phyloP scores from a whole-genome alignment of 108 stramenopile species.

The Cylindrotheca closterium region DNA sequence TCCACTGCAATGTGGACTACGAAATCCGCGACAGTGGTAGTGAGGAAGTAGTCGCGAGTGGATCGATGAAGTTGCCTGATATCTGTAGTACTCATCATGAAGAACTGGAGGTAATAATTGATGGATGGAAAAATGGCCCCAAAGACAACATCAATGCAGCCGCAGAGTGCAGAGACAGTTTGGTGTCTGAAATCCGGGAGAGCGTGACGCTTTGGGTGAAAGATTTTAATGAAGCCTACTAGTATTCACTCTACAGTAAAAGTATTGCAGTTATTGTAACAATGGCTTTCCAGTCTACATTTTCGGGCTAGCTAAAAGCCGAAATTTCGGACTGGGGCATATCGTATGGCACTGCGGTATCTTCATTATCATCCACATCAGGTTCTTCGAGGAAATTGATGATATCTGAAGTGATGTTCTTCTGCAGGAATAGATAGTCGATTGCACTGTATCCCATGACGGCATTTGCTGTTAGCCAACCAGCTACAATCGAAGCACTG shows the following conservation, averaged over 20 bases:
- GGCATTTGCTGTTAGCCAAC: constrained; percentile 86
- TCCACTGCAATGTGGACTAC: constrained; percentile 60
- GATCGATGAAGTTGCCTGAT: constrained; percentile 69
- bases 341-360: constrained; percentile 58
- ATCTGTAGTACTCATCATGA: constrained; percentile 72
- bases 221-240: constrained; percentile 71
- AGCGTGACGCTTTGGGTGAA: constrained; percentile 68
- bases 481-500: constrained; percentile 72
- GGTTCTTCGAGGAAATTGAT: constrained; percentile 58
- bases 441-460: constrained; percentile 73
- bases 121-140: constrained; percentile 64
- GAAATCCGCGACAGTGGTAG: constrained; percentile 53
- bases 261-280: too few species aligned
- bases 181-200: constrained; percentile 55
- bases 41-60: constrained; percentile 62
- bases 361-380: constrained; percentile 52
- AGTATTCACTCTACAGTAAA: not conserved
- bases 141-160: constrained; percentile 15
- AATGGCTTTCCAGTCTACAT: too few species aligned
- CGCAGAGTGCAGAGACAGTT: constrained; percentile 31
- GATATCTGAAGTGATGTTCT: constrained; percentile 84
- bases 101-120: constrained; percentile 65
- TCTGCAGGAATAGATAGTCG: constrained; percentile 76
- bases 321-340: not conserved
- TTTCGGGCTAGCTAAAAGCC: too few species aligned